Base-by-base conservation (phyloP, 2,329 filamentous ascomycete genomes). In the Colletotrichum acutatum region DNA sequence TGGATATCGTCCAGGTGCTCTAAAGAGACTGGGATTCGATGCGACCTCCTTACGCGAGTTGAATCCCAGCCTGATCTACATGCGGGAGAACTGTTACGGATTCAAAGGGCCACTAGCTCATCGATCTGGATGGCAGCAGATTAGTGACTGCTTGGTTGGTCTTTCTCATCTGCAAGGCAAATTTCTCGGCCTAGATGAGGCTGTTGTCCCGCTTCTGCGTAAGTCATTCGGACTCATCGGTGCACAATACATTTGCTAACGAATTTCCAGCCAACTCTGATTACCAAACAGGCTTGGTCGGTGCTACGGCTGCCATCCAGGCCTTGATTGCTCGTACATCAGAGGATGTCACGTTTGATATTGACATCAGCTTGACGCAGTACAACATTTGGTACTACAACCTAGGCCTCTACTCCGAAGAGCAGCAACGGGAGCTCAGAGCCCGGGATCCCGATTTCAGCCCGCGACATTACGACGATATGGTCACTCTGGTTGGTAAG, bases 51-150 rank as follows among this genome's bases (percentile, higher is more conserved):
- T 78, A 28, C 72, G 75, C 14, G 60, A 68, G 12, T 54, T 75
- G 5, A 75, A 71, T 14, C 76, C 76, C 6, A 79, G 79, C 14
- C 75, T 83, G 30, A 77, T 82, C 4, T 81, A 82, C 65, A 76
- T 78, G 14, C 78, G 79, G 16, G 81, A 82, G 72, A 82, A 82
- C 69, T 83, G 81, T 75, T 80, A 82, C 37, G 81, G 81, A 0
- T 82, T 80, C 77, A 78, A 79, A 11, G 81, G 81, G 0, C 80
- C 79, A 6, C 78, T 78, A 74, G 74, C 68, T 14, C 74, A 79
- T 16, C 79, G 80, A 3, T 79, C 79, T 28, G 81, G 81, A 1
- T 83, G 81, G 81, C 81, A 83, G 73, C 82, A 83, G 73, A 83
- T 83, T 54, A 80, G 80, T 26, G 82, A 83, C 74, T 83, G 80